A percentile compares a stretch with the other conserved stretches of the same genome.
Evolutionary conservation across 345 rosid genomes (phyloP).

Genomic region (Euphorbia tirucalli): DNA sequence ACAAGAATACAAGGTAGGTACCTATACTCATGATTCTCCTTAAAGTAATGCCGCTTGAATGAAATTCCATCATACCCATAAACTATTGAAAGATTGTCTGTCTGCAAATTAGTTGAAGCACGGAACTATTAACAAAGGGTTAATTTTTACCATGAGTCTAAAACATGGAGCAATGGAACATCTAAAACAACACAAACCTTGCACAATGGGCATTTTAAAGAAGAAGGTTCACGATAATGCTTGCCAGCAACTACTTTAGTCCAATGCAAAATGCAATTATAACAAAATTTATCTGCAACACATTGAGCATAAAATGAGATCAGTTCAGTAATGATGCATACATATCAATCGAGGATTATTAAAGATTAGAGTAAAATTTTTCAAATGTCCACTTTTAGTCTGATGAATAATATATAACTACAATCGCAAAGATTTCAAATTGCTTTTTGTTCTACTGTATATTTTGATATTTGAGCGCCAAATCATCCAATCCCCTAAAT

Average conservation of each 20-base stretch:
- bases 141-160: background rate
- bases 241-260: conserved; percentile 62
- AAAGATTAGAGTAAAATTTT: no score
- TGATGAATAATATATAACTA: background rate
- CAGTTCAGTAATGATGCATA: no score
- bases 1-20: conserved; percentile 19
- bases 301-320: background rate
- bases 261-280: conserved; percentile 74
- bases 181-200: conserved; percentile 49
- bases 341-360: no score
- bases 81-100: conserved; percentile 58
- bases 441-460: background rate
- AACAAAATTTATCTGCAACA: conserved; percentile 84
- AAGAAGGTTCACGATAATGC: conserved; percentile 35
- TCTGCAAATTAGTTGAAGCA: conserved; percentile 45
- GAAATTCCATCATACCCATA: conserved; percentile 60
- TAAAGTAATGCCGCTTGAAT: conserved; percentile 60
- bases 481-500: no score
- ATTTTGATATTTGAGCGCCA: no score
- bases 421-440: conserved; percentile 1
- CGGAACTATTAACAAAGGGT: conserved; percentile 5
- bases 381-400: background rate
- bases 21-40: conserved; percentile 44
- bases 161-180: background rate
- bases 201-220: conserved; percentile 81